Evolutionary conservation across 345 rosid species (phyloP).

Genomic region (Gossypium anomalum): DNA sequence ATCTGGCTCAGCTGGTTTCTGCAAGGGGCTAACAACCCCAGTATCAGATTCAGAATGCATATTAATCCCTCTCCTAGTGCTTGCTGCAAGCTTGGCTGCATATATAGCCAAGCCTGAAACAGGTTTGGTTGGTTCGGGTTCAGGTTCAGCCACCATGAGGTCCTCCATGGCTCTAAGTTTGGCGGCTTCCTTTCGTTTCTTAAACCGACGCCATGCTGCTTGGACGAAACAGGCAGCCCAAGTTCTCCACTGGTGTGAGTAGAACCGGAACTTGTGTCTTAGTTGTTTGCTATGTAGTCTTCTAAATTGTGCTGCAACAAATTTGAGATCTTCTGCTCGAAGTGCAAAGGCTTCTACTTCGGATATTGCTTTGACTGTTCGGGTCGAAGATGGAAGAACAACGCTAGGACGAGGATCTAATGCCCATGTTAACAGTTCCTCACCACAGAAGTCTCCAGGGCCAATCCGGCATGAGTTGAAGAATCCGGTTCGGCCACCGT

Average conservation of each 20-base stretch:
- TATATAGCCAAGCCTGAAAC: constrained; percentile 26
- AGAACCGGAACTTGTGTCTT: constrained; percentile 72
- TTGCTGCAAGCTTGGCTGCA: constrained; percentile 35
- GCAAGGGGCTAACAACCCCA: constrained; percentile 40
- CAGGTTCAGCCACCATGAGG: constrained; percentile 11
- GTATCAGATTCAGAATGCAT: constrained; percentile 43
- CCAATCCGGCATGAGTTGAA: constrained; percentile 77
- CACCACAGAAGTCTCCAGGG: constrained; percentile 88
- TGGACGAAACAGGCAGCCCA: constrained; percentile 92
- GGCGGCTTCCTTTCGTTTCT: constrained; percentile 51
- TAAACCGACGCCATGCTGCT: constrained; percentile 70
- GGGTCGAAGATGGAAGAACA: constrained; percentile 71
- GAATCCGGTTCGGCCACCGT: constrained; percentile 86
- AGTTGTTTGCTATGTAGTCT: constrained; percentile 81
- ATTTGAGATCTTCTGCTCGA: constrained; percentile 68
- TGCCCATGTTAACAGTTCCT: constrained; percentile 89
- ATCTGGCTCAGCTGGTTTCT: constrained; percentile 83
- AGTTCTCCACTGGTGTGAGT: constrained; percentile 84
- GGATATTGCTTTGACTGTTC: constrained; percentile 66
- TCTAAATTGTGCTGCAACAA: constrained; percentile 77
- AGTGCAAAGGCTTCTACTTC: constrained; percentile 90
- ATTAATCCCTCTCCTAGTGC: constrained; percentile 33
- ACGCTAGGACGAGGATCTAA: constrained; percentile 63
- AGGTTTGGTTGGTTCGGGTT: constrained; percentile 12
- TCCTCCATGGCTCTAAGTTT: constrained; percentile 48